Evolutionary conservation across 352 stramenopile genomes (phyloP).

Genomic region (Aphanomyces invadans): DNA sequence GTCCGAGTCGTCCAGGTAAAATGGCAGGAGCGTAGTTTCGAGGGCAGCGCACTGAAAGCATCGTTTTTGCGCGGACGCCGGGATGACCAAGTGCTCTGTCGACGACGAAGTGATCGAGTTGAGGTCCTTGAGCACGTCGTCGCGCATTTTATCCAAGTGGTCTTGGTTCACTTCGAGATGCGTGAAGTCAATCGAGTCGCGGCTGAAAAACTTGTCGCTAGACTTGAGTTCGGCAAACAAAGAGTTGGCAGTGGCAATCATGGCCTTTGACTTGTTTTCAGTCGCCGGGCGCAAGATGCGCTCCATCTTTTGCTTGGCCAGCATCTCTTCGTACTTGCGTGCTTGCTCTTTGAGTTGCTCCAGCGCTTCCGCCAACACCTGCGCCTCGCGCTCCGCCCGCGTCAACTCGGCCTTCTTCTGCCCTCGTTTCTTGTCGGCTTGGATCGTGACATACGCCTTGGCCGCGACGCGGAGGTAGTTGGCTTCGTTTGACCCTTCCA

Average conservation of each 20-base stretch:
- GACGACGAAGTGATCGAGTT: slow-evolving; percentile 75
- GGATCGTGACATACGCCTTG: slow-evolving; percentile 64
- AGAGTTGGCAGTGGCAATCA: slow-evolving; percentile 75
- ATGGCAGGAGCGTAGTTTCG: slow-evolving; percentile 31
- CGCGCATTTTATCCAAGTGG: slow-evolving; percentile 36
- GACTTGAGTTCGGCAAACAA: slow-evolving; percentile 65
- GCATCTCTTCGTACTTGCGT: slow-evolving; percentile 78
- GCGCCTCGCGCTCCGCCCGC: slow-evolving; percentile 60
- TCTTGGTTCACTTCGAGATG: slow-evolving; percentile 40
- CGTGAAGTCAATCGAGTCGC: slow-evolving; percentile 61
- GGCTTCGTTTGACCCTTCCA: slow-evolving; percentile 67
- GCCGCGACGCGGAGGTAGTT: slow-evolving; percentile 73
- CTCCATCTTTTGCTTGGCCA: slow-evolving; percentile 63
- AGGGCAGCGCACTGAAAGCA: slow-evolving; percentile 71
- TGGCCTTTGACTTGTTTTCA: slow-evolving; percentile 59
- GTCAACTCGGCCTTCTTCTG: slow-evolving; percentile 55
- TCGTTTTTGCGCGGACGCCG: slow-evolving; percentile 65
- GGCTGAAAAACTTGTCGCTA: slow-evolving; percentile 65
- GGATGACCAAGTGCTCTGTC: slow-evolving; percentile 28
- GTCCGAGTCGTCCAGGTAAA: slow-evolving; percentile 53
- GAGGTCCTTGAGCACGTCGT: slow-evolving; percentile 66
- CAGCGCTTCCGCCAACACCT: slow-evolving; percentile 68
- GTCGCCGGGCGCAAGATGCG: slow-evolving; percentile 61
- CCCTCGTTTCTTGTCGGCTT: slow-evolving; percentile 34
- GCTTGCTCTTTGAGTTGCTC: slow-evolving; percentile 78